Evolutionary conservation across 2,329 filamentous ascomycete genomes (phyloP), one percentile per base, ranked within the genome.

Genomic region (Hypoxylon sp.): DNA sequence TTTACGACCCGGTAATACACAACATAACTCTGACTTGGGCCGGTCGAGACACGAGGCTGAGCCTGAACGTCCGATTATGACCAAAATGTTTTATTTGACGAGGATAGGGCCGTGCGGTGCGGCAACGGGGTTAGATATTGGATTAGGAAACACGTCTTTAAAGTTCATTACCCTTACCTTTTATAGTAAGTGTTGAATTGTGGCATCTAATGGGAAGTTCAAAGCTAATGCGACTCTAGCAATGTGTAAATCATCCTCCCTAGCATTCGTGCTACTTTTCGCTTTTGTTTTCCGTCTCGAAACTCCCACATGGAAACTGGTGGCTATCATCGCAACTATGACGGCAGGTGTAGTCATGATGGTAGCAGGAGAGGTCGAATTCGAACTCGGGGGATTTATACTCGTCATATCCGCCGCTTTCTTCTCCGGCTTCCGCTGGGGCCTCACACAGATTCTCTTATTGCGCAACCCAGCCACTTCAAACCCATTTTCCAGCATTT

Each of bases 181-280:
- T 80, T 97, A 97, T 81, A 99, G 90, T 91, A 85, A 73, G 88
- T 83, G 47, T 48, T 39, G 17, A 5, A 11, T 31, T 14, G n/a
- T 24, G 24, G 19, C 39, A 37, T 26, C 42, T 11, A 1, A 39
- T 29, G n/a, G 29, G 50, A 33, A 35, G n/a, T 11, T 4, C 1
- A 24, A 47, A 57, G 58, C 70, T 58, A 63, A 70, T 58, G 46
- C 50, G 5, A 13, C 11, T 26, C 22, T 70, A 91, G 90, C 96
- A 66, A 98, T 99, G 96, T 98, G 96, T 83, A 99, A 99, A 86
- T 98, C 95, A 5, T 98, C 94, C 9, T 93, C 95, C 14, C 88
- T 99, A 22, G 94, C 93, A 48, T 99, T 98, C 78, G 96, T 99
- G 60, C 90, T 99, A 22, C 81, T 97, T 53, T 99, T 99, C 78